Conservation (phyloP, 192 early-diverging fungal genomes). For the Dissophora globulifera region DNA sequence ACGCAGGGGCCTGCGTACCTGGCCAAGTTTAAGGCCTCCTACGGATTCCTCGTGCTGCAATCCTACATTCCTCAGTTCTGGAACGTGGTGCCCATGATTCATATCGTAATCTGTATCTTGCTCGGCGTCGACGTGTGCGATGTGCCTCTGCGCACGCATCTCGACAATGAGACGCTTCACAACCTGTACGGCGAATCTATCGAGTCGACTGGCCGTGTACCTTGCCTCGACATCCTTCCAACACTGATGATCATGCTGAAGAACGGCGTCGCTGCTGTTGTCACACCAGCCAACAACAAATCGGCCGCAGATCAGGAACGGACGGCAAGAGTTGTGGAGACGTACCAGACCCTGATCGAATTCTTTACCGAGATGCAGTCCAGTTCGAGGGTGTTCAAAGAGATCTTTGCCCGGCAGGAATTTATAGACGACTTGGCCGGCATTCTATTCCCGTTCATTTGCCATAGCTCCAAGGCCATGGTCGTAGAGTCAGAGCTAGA, state of each 20-base stretch:
- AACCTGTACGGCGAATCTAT: slow-evolving; percentile 50
- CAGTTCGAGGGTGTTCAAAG: slow-evolving; percentile 62
- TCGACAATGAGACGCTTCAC: slow-evolving; percentile 63
- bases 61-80: slow-evolving; percentile 67
- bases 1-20: slow-evolving; percentile 60
- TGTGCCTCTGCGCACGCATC: slow-evolving; percentile 56
- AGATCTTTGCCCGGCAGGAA: slow-evolving; percentile 60
- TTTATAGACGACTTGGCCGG: slow-evolving; percentile 62
- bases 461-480: slow-evolving; percentile 51
- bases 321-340: slow-evolving; percentile 42
- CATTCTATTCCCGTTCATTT: slow-evolving; percentile 67
- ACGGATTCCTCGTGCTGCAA: slow-evolving; percentile 67
- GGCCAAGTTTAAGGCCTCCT: slow-evolving; percentile 59
- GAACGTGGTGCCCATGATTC: slow-evolving; percentile 67
- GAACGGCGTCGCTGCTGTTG: slow-evolving; percentile 46
- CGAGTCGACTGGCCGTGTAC: slow-evolving; percentile 15
- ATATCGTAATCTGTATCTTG: slow-evolving; percentile 63
- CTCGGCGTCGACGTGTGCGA: slow-evolving; percentile 64
- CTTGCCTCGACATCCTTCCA: slow-evolving; percentile 60
- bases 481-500: slow-evolving; percentile 58
- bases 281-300: slow-evolving; percentile 29
- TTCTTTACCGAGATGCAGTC: slow-evolving; percentile 61
- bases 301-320: slow-evolving; percentile 26
- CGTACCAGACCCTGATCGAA: slow-evolving; percentile 57
- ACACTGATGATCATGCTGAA: slow-evolving; percentile 62